phyloP scores from a whole-genome alignment of 805 yeast genomes.

The Sungouiella blattae region DNA sequence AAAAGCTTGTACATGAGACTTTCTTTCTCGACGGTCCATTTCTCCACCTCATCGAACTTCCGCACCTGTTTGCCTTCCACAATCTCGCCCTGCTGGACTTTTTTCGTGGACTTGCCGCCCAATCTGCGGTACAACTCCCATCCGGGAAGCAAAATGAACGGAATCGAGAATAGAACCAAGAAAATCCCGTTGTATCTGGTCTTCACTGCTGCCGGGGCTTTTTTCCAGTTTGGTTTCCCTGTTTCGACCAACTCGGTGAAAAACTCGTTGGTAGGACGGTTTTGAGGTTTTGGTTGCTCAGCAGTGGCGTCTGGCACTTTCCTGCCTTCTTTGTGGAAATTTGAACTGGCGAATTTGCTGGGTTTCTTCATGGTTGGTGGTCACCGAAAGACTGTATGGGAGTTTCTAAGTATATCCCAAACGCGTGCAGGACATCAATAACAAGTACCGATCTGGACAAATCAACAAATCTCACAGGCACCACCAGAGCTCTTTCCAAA shows the following conservation, averaged over 20 bases:
- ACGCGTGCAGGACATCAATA: too few relatives aligned
- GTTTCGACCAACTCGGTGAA: constrained; percentile 35
- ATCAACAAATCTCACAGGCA: too few relatives aligned
- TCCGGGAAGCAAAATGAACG: constrained; percentile 31
- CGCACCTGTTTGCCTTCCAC: constrained; percentile 26
- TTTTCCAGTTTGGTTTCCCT: constrained; percentile 42
- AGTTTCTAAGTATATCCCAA: too few relatives aligned
- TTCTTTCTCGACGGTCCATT: constrained; percentile 37
- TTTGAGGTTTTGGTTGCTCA: constrained; percentile 6
- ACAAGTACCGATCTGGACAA: too few relatives aligned
- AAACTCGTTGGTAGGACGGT: constrained; percentile 27
- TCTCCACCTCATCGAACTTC: constrained; percentile 36
- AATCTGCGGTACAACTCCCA: constrained; percentile 33
- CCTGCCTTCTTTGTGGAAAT: constrained; percentile 29
- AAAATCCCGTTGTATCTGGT: constrained; percentile 36
- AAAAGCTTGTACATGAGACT: constrained; percentile 36
- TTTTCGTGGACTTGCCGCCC: constrained; percentile 39
- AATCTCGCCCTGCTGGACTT: constrained; percentile 39
- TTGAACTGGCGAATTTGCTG: constrained; percentile 24
- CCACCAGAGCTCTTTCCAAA: too few relatives aligned
- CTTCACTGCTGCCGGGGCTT: constrained; percentile 37
- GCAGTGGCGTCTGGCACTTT: constrained; percentile 4
- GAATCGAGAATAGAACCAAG: constrained; percentile 36
- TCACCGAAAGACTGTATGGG: too few relatives aligned
- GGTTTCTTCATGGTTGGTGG: constrained; percentile 4